Percentiles rank a stretch among this genome's conserved stretches.
phyloP scores from a whole-genome alignment of 1,139 yeast species.

The Blastobotrys serpentis region DNA sequence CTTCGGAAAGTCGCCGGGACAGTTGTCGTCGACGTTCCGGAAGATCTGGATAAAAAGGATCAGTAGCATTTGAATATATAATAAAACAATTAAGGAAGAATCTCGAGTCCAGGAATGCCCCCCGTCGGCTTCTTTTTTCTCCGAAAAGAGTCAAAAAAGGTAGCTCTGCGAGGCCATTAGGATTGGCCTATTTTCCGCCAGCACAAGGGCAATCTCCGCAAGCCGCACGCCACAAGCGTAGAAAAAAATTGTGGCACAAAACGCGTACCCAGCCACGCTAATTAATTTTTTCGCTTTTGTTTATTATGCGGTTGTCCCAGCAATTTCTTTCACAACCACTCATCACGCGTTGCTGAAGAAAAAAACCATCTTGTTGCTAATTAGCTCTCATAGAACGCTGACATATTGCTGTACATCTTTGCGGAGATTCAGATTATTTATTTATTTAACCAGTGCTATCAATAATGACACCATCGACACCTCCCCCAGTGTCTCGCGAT shows the following conservation, averaged over 20 bases:
- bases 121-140: no score
- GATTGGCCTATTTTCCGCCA: no score
- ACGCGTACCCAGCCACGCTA: neutral
- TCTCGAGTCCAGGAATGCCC: no score
- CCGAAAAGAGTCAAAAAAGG: no score
- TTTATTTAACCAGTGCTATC: neutral
- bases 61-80: neutral
- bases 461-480: conserved; percentile 33
- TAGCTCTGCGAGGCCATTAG: no score
- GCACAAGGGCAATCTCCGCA: no score
- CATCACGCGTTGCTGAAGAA: neutral
- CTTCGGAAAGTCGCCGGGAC: conserved; percentile 13
- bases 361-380: neutral
- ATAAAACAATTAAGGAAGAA: no score
- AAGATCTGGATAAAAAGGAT: conserved; percentile 10
- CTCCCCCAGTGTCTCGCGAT: conserved; percentile 28
- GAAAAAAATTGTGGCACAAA: no score
- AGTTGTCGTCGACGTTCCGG: conserved; percentile 18
- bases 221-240: no score
- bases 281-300: neutral
- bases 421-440: neutral
- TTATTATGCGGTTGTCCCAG: conserved; percentile 6
- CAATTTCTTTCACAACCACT: neutral
- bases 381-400: conserved; percentile 3
- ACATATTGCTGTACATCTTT: neutral